phyloP scores from a whole-genome alignment of 306 rosid genomes.

The Pterocarpus santalinus region DNA sequence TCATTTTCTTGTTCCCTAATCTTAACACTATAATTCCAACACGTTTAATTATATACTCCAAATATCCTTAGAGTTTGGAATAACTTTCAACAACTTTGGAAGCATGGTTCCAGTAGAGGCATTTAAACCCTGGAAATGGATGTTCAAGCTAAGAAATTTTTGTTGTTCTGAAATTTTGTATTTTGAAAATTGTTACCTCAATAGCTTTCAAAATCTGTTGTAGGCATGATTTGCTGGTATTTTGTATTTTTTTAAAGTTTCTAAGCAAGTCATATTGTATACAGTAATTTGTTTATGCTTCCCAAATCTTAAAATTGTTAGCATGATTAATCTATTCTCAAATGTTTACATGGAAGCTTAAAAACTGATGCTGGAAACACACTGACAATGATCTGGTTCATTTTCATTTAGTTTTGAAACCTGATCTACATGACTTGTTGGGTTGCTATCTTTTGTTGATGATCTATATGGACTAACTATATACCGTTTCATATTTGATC shows the following conservation, averaged over 20 bases:
- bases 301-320: no score
- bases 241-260: no score
- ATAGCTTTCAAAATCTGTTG: no score
- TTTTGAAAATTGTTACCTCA: background rate
- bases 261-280: no score
- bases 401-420: background rate
- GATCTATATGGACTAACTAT: conserved; percentile 27
- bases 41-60: background rate
- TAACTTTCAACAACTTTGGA: background rate
- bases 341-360: background rate
- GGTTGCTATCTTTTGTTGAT: conserved; percentile 8
- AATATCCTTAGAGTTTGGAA: background rate
- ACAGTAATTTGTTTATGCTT: no score
- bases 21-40: background rate
- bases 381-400: background rate
- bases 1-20: background rate
- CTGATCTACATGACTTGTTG: conserved; percentile 17
- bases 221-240: no score
- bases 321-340: conserved; percentile 16
- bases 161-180: conserved; percentile 11
- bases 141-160: background rate
- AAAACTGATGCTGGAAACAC: conserved; percentile 21
- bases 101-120: background rate
- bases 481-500: conserved; percentile 42
- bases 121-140: conserved; percentile 16